Evolutionary conservation across 2,329 filamentous ascomycete species (phyloP), one percentile per base, ranked within the genome.

Genomic region (Epichloe glyceriae): DNA sequence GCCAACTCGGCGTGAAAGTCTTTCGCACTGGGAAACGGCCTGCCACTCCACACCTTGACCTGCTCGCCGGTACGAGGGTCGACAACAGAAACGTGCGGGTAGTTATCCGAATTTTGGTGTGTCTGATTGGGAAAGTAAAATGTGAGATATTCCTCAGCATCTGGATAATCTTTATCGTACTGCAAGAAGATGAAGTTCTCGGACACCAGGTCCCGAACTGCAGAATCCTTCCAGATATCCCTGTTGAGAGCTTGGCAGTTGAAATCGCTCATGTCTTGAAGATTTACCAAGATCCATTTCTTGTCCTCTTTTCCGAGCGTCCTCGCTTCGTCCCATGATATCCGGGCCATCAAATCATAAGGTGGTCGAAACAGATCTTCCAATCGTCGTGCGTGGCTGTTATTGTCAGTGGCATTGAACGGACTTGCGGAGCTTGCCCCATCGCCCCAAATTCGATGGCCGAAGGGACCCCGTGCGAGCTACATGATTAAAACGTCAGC

Each of bases 111-210:
- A 61, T 85, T 85, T 60, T 95, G 88, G 57, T 86, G 80, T 42
- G 74, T 73, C 50, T 81, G 78, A 63, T 73, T 73, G 1, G 74
- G 72, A 55, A 97, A 90, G 71, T 98, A 98, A 67, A 95, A 95
- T 51, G 87, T 86, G 54, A 94, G 74, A 66, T 95, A 98, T 57
- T 88, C 82, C 56, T 80, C 74, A 0, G 87, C 88, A 38, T 83
- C 78, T 0, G 81, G 78, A 58, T 94, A 89, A 56, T 88, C 83
- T 67, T 95, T 95, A 58, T 84, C 82, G 70, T 93, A 97, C 63
- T 98, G 93, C 60, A 98, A 71, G 67, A 98, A 98, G 58, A 98
- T 78, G 64, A 98, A 98, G 69, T 94, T 90, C 63, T 96, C 91
- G 60, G 79, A 79, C 33, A 98, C 75, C 1, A 94, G 80, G n/a